Percentiles rank a stretch among this genome's conserved stretches.
Evolutionary conservation across 73 alveolate genomes (phyloP).

Genomic region (Blepharisma japonicum): DNA sequence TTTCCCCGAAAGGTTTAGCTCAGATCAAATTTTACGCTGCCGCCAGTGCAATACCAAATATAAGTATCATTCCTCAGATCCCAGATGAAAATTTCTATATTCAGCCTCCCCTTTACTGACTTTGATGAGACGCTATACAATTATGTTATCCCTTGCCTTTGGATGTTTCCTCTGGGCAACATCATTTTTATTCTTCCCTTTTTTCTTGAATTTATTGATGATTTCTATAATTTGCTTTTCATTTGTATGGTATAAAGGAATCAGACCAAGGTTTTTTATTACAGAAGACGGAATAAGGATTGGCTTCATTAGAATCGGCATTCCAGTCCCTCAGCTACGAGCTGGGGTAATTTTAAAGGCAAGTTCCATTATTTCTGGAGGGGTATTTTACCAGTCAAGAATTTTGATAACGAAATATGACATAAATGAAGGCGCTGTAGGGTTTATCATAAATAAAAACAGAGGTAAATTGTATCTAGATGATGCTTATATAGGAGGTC

Average conservation of each 20-base stretch:
- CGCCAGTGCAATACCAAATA: background rate
- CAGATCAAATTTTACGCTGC: background rate
- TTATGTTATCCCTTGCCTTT: background rate
- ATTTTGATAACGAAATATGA: background rate
- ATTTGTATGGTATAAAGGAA: background rate
- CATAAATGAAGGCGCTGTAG: background rate
- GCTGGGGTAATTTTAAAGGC: background rate
- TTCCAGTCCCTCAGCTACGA: background rate
- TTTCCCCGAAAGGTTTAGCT: background rate
- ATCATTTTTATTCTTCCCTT: background rate
- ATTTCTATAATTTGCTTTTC: background rate
- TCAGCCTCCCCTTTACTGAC: background rate
- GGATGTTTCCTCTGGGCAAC: background rate
- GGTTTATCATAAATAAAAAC: background rate
- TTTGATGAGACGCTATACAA: background rate
- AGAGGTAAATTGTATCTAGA: background rate
- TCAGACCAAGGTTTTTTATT: conserved; percentile 14
- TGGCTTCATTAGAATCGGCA: background rate
- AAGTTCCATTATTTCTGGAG: background rate
- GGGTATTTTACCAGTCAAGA: background rate
- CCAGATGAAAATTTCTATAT: background rate
- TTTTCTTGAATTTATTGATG: background rate
- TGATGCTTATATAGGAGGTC: background rate
- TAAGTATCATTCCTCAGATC: background rate
- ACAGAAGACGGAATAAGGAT: background rate